Evolutionary conservation across 2,329 filamentous ascomycete genomes (phyloP).

Genomic region (Fusarium luffae): DNA sequence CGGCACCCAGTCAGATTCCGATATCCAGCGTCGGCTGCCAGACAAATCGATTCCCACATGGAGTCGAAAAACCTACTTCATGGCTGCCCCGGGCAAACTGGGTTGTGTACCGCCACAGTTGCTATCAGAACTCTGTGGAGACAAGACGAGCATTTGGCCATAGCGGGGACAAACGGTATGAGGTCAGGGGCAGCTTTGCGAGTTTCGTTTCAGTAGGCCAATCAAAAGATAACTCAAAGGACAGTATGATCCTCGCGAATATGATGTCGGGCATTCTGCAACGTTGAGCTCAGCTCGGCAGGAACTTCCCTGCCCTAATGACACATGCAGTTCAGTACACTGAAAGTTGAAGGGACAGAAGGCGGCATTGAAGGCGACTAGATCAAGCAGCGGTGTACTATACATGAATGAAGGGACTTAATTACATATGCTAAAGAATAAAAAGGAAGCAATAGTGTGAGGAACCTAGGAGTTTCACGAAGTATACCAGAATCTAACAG

Average conservation of each 20-base stretch:
- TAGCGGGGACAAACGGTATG: slow-evolving; percentile 24
- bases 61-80: background rate
- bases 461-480: background rate
- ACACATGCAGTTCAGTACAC: background rate
- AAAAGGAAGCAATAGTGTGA: slow-evolving; percentile 5
- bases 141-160: slow-evolving; percentile 26
- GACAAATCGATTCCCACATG: background rate
- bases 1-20: background rate
- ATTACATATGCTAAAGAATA: slow-evolving; percentile 8
- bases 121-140: slow-evolving; percentile 14
- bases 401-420: slow-evolving; percentile 6
- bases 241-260: background rate
- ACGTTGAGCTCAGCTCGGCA: background rate
- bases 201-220: background rate
- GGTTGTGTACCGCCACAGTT: slow-evolving; percentile 21
- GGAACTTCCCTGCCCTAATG: slow-evolving; percentile 15
- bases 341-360: slow-evolving; percentile 13
- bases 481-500: slow-evolving; percentile 34
- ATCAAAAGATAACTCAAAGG: background rate
- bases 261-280: slow-evolving; percentile 8
- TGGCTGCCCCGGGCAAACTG: background rate
- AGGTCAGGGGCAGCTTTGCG: slow-evolving; percentile 7
- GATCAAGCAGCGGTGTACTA: slow-evolving; percentile 28
- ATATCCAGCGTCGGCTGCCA: background rate
- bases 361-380: background rate